Conservation (phyloP, 2,329 filamentous ascomycete genomes). For the Sarocladium kiliense region DNA sequence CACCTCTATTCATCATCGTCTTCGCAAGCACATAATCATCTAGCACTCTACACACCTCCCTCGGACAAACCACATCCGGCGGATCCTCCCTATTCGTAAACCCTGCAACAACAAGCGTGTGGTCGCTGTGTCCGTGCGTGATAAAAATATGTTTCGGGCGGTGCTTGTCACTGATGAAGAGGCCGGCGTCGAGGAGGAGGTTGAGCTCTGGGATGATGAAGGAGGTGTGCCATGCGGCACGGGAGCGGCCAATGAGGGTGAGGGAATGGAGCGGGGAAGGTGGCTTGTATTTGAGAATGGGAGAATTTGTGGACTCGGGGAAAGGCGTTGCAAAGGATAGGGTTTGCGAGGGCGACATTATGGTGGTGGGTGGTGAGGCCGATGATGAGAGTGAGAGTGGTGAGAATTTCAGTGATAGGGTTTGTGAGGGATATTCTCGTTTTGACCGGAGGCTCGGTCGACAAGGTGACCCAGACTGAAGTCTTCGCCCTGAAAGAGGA, state of each 20-base stretch:
- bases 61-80: conserved; percentile 40
- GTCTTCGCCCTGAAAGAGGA: too few species aligned
- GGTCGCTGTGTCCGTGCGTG: conserved; percentile 45
- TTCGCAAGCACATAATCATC: conserved; percentile 35
- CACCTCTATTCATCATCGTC: conserved; percentile 36
- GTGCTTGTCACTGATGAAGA: conserved; percentile 35
- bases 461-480: too few species aligned
- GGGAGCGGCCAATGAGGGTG: conserved; percentile 40
- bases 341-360: too few species aligned
- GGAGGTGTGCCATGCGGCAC: conserved; percentile 47
- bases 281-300: conserved; percentile 40
- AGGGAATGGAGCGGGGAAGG: conserved; percentile 36
- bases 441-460: too few species aligned
- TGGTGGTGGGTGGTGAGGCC: neutral
- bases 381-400: neutral
- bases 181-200: conserved; percentile 42
- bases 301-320: conserved; percentile 36
- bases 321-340: conserved; percentile 36
- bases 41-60: conserved; percentile 31
- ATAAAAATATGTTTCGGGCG: conserved; percentile 45
- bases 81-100: conserved; percentile 39
- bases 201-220: conserved; percentile 46
- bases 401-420: neutral
- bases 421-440: neutral
- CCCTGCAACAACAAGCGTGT: conserved; percentile 35